Conservation (phyloP, 176 grass and related monocot species). For the Tuctoria greenei region DNA sequence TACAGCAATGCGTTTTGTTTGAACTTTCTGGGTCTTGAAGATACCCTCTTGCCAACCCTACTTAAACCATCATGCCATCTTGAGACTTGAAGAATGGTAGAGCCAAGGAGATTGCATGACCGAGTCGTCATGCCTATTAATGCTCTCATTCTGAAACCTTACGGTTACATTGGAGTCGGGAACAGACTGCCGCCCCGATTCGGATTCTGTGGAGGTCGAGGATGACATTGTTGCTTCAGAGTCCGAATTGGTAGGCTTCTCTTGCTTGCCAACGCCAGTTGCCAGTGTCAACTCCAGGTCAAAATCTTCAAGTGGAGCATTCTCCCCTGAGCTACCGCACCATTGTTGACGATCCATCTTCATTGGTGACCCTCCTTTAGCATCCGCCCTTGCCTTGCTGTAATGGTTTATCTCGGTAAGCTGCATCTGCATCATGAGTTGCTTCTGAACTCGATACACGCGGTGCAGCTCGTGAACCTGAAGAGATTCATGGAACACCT, state of each 20-base stretch:
- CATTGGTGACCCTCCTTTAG: not conserved
- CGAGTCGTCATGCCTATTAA: slow-evolving; percentile 59
- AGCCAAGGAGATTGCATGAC: slow-evolving; percentile 64
- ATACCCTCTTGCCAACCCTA: slow-evolving; percentile 18
- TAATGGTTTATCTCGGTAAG: slow-evolving; percentile 11
- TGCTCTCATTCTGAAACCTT: slow-evolving; percentile 56
- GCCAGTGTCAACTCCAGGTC: slow-evolving; percentile 68
- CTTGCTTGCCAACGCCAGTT: slow-evolving; percentile 52
- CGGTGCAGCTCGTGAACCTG: slow-evolving; percentile 75
- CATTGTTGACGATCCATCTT: slow-evolving; percentile 21
- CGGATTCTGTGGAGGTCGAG: slow-evolving; percentile 53
- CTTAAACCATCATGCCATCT: slow-evolving; percentile 50
- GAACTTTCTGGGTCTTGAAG: slow-evolving; percentile 6
- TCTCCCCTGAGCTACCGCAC: slow-evolving; percentile 1
- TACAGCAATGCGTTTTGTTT: slow-evolving; percentile 30
- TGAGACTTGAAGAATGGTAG: slow-evolving; percentile 64
- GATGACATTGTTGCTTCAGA: slow-evolving; percentile 50
- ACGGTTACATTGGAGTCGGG: slow-evolving; percentile 36
- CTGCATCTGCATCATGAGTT: slow-evolving; percentile 58
- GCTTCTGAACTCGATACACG: slow-evolving; percentile 59
- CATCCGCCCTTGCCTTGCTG: not conserved
- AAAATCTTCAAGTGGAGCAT: slow-evolving; percentile 33
- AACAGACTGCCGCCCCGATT: not conserved
- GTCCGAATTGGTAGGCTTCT: slow-evolving; percentile 49
- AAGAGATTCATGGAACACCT: not conserved